A percentile compares a stretch with the other conserved stretches of the same genome.
Conservation (phyloP, 352 stramenopile species). For the Blastocystis hominis region DNA sequence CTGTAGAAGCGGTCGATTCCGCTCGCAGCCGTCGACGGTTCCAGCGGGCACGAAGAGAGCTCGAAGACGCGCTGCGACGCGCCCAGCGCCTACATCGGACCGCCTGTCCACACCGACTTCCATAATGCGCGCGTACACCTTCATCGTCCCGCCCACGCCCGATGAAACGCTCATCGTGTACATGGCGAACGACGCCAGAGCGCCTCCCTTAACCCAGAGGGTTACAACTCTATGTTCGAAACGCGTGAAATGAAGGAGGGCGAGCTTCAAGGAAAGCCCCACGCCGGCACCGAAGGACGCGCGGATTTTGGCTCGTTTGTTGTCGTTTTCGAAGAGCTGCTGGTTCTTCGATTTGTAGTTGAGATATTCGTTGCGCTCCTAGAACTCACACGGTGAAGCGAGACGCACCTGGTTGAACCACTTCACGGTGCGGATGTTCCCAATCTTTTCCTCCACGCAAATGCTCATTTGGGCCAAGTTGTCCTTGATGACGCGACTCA, state of each 20-base stretch:
- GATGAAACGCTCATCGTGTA: conserved; percentile 53
- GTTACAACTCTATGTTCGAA: too few relatives aligned
- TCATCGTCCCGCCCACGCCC: conserved; percentile 25
- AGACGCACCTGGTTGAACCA: conserved; percentile 47
- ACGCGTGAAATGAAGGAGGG: too few relatives aligned
- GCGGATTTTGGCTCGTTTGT: conserved; percentile 43
- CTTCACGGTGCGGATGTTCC: conserved; percentile 54
- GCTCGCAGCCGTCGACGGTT: background rate
- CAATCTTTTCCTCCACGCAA: conserved; percentile 45
- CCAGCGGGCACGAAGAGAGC: background rate
- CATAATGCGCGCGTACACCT: conserved; percentile 51
- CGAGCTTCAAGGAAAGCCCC: conserved; percentile 37
- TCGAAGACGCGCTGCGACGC: conserved; percentile 46
- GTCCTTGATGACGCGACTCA: conserved; percentile 52
- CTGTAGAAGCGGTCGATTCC: conserved; percentile 49
- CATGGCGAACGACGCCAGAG: conserved; percentile 44
- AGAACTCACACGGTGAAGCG: background rate
- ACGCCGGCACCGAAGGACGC: conserved; percentile 38
- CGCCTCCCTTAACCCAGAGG: too few relatives aligned
- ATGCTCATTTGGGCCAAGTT: conserved; percentile 54
- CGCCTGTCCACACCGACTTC: background rate
- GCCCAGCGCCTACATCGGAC: background rate
- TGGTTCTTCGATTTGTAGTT: conserved; percentile 52
- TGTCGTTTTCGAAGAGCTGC: conserved; percentile 47
- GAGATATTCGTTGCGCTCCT: conserved; percentile 49